These are phyloP conservation scores for Xylaria intraflava DNA, from an alignment of 495 filamentous ascomycete genomes.

Conservation along the genomic window DNA sequence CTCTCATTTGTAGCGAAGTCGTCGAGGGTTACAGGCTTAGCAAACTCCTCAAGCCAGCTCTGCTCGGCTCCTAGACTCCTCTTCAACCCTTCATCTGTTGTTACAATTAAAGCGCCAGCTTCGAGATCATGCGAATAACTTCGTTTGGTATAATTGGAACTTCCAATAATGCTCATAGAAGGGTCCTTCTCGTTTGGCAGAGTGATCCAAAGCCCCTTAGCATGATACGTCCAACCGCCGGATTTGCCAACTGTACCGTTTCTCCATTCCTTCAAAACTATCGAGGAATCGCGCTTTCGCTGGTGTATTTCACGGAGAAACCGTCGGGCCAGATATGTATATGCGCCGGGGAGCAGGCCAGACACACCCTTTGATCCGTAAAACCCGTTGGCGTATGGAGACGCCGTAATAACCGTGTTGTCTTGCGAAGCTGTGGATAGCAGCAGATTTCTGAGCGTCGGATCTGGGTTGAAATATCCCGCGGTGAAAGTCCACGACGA, in stretches of 20 bases:
- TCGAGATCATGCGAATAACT: conserved; percentile 91
- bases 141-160: conserved; percentile 91
- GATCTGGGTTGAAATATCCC: conserved; percentile 95
- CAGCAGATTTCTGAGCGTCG: conserved; percentile 68
- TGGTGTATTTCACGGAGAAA: conserved; percentile 68
- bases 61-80: conserved; percentile 68
- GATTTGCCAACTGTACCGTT: conserved; percentile 71
- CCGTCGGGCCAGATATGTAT: conserved; percentile 74
- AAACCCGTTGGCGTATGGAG: conserved; percentile 92
- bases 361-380: conserved; percentile 83
- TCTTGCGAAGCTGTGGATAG: conserved; percentile 58
- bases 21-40: conserved; percentile 57
- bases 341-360: conserved; percentile 83
- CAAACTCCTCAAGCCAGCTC: conserved; percentile 65
- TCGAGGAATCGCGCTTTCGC: conserved; percentile 49
- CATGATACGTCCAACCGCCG: conserved; percentile 94
- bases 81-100: conserved; percentile 67
- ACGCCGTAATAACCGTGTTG: conserved; percentile 88
- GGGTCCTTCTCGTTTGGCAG: conserved; percentile 55
- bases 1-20: conserved; percentile 76
- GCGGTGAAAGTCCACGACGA: conserved; percentile 93
- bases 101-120: conserved; percentile 76
- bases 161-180: conserved; percentile 76
- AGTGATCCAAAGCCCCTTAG: conserved; percentile 92
- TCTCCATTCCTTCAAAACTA: conserved; percentile 84